Percentiles rank a stretch among this genome's conserved stretches.
Evolutionary conservation across 176 grass and related monocot species (phyloP).

Genomic region (Phoenix dactylifera): DNA sequence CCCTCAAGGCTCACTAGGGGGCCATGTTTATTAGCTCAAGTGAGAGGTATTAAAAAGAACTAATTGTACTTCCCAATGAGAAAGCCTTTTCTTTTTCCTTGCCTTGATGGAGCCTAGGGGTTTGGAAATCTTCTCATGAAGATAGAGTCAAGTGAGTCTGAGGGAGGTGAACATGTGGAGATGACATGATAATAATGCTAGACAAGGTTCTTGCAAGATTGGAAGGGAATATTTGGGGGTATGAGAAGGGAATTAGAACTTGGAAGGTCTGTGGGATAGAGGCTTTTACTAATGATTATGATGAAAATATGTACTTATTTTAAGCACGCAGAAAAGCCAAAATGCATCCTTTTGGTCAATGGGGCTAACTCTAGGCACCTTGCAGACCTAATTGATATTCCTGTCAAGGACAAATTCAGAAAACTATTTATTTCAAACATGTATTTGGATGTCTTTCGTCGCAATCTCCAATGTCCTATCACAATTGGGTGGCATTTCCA

Average conservation of each 20-base stretch:
- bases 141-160: constrained; percentile 26
- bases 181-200: constrained; percentile 50
- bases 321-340: constrained; percentile 5
- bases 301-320: background rate
- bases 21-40: background rate
- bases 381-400: constrained; percentile 3
- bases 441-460: background rate
- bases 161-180: constrained; percentile 46
- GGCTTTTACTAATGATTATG: constrained; percentile 28
- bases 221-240: constrained; percentile 75
- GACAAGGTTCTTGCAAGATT: constrained; percentile 56
- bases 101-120: constrained; percentile 40
- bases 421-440: background rate
- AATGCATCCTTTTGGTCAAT: constrained; percentile 32
- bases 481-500: background rate
- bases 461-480: background rate
- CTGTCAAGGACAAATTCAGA: background rate
- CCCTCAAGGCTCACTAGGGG: background rate
- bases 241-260: constrained; percentile 46
- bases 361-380: constrained; percentile 21
- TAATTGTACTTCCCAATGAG: constrained; percentile 39
- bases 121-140: constrained; percentile 41
- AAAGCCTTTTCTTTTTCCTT: background rate
- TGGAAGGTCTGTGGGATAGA: constrained; percentile 20
- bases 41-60: constrained; percentile 6